These are phyloP conservation scores for Eurotiales sp. DNA, from an alignment of 2,329 filamentous ascomycete species.

Conservation along the genomic window DNA sequence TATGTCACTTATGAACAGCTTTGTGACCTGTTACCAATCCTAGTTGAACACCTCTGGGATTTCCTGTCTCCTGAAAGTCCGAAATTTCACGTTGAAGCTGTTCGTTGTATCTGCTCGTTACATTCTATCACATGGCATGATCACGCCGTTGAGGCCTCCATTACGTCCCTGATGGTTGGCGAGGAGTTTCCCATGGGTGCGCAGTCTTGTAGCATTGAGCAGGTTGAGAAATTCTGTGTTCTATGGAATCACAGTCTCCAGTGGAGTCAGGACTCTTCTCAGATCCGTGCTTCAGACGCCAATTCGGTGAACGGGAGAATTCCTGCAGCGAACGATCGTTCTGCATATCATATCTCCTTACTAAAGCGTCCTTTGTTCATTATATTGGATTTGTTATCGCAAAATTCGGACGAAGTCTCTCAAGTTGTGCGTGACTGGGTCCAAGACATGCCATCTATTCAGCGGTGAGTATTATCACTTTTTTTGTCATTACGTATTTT, in stretches of 20 bases:
- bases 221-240: conserved; percentile 39
- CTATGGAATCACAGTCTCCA: conserved; percentile 43
- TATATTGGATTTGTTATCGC: conserved; percentile 71
- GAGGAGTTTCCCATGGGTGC: conserved; percentile 24
- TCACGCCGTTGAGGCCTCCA: conserved; percentile 74
- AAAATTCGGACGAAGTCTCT: conserved; percentile 69
- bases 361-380: conserved; percentile 77
- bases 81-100: conserved; percentile 92
- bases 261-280: conserved; percentile 33
- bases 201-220: conserved; percentile 30
- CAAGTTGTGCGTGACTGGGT: conserved; percentile 80
- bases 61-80: conserved; percentile 78
- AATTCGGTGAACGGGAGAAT: conserved; percentile 13
- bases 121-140: conserved; percentile 67
- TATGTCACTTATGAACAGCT: conserved; percentile 48
- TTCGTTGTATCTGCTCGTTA: conserved; percentile 79
- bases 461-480: conserved; percentile 38
- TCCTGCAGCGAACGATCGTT: conserved; percentile 23
- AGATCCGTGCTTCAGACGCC: conserved; percentile 27
- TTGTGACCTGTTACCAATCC: conserved; percentile 58
- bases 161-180: conserved; percentile 65
- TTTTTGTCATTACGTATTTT: neutral
- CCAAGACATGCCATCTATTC: conserved; percentile 52
- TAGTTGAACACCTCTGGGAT: conserved; percentile 72
- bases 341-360: conserved; percentile 52